Evolutionary conservation across 345 rosid species (phyloP).

Genomic region (Adansonia digitata): DNA sequence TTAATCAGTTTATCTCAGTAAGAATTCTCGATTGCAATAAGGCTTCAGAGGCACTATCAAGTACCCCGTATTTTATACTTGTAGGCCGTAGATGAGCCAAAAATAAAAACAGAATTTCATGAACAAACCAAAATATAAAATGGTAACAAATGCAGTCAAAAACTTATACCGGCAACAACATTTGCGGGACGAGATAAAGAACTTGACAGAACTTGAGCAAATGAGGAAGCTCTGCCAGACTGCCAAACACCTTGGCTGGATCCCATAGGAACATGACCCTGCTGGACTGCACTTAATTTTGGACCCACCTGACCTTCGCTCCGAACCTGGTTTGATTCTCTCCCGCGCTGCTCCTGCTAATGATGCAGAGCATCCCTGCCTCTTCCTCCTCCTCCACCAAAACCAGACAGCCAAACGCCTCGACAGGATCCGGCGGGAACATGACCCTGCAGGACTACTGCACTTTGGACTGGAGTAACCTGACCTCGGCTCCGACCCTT

Average conservation of each 20-base stretch:
- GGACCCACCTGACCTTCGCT: not conserved
- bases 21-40: not conserved
- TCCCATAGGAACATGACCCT: not conserved
- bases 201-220: conserved; percentile 6
- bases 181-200: not conserved
- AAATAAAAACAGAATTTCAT: not conserved
- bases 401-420: too few species aligned
- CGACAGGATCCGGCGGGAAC: too few species aligned
- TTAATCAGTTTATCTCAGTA: not conserved
- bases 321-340: not conserved
- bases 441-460: too few species aligned
- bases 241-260: not conserved
- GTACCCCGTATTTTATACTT: not conserved
- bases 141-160: not conserved
- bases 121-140: not conserved
- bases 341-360: conserved; percentile 1
- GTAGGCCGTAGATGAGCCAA: not conserved
- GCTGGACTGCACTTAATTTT: not conserved
- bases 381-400: conserved; percentile 2
- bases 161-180: not conserved
- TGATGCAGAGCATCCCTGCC: not conserved
- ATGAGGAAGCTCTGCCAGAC: not conserved
- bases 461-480: too few species aligned
- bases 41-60: too few species aligned
- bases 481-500: not conserved